These are phyloP conservation scores for Purshia tridentata DNA, from an alignment of 306 rosid species.

Conservation along the genomic window DNA sequence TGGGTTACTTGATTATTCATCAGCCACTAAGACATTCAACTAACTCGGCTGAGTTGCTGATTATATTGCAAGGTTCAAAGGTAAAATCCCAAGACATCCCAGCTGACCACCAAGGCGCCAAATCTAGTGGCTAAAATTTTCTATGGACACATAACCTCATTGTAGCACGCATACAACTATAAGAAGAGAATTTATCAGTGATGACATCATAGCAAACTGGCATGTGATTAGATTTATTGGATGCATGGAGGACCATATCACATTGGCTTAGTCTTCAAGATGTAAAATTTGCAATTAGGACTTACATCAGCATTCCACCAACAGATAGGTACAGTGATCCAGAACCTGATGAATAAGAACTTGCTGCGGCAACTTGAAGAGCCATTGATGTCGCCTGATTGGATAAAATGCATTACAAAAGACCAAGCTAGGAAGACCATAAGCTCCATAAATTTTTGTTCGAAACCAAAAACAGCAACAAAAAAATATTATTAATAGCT, in stretches of 20 bases:
- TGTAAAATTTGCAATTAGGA: constrained; percentile 21
- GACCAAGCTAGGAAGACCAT: constrained; percentile 4
- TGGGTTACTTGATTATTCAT: not conserved
- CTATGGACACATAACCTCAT: not conserved
- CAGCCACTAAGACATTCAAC: not conserved
- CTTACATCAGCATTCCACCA: constrained; percentile 96
- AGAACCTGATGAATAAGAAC: constrained; percentile 40
- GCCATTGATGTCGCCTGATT: constrained; percentile 69
- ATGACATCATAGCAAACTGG: not conserved
- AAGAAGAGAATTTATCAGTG: not conserved
- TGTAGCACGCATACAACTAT: not conserved
- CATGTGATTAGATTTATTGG: constrained; percentile 8
- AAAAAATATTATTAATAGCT: not conserved
- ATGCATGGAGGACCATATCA: constrained; percentile 12
- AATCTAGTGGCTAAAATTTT: not conserved
- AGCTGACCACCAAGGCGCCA: not conserved
- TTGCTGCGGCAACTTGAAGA: constrained; percentile 78
- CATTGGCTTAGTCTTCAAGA: constrained; percentile 16
- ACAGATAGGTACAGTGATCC: constrained; percentile 73
- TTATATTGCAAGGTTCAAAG: not conserved
- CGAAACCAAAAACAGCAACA: not conserved
- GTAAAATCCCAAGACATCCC: not conserved
- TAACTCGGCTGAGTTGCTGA: not conserved
- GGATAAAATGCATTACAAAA: constrained; percentile 17
- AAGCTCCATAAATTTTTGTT: not conserved